Percentiles rank a stretch among this genome's conserved stretches.
These are phyloP conservation scores for Aspergillus pseudotamarii DNA, from an alignment of 2,329 filamentous ascomycete genomes.

Conservation along the genomic window DNA sequence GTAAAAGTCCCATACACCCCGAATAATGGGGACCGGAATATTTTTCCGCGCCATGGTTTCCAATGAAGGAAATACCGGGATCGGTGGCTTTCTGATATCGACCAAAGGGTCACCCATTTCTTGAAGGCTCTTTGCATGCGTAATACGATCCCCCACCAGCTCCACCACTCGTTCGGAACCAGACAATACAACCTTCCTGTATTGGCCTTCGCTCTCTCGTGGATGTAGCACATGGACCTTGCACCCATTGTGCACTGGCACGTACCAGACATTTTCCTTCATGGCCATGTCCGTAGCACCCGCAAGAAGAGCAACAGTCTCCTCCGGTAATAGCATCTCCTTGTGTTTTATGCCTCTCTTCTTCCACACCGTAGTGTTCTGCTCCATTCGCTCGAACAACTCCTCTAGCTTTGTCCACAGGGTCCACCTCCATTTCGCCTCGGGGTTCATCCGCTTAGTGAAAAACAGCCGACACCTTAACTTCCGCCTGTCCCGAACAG, in stretches of 20 bases:
- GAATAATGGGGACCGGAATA: constrained; percentile 30
- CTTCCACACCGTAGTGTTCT: constrained; percentile 15
- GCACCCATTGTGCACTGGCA: constrained; percentile 40
- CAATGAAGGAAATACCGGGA: constrained; percentile 35
- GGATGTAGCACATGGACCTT: constrained; percentile 39
- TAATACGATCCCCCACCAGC: constrained; percentile 33
- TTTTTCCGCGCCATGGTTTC: constrained; percentile 26
- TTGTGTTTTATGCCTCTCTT: constrained; percentile 26
- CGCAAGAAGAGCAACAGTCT: constrained; percentile 36
- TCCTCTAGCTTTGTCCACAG: constrained; percentile 31
- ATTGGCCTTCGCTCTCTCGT: constrained; percentile 31
- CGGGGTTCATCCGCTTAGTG: constrained; percentile 3
- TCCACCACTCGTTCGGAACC: constrained; percentile 39
- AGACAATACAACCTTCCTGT: constrained; percentile 38
- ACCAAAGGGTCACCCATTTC: constrained; percentile 31
- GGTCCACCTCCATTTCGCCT: constrained; percentile 8
- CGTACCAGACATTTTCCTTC: constrained; percentile 43
- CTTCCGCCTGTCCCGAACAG: constrained; percentile 29
- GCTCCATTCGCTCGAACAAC: constrained; percentile 28
- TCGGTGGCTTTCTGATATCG: constrained; percentile 29
- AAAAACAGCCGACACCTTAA: constrained; percentile 27
- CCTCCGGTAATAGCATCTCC: constrained; percentile 38
- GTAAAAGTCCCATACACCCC: constrained; percentile 32
- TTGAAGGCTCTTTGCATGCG: constrained; percentile 26
- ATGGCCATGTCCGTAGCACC: constrained; percentile 33